phyloP scores from a whole-genome alignment of 108 stramenopile species.

The Skeletonema potamos region DNA sequence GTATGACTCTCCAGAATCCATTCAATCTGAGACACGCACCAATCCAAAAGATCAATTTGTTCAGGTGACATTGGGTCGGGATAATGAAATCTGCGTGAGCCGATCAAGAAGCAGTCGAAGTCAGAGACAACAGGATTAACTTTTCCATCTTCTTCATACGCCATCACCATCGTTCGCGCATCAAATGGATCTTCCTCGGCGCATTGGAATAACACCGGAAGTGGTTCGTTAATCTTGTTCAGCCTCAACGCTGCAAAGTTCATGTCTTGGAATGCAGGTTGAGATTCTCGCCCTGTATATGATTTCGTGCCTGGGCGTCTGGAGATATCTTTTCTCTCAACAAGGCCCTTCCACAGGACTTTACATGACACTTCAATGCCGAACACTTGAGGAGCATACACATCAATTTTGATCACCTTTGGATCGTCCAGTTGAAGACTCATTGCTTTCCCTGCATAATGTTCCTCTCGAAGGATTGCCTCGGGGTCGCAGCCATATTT shows the following conservation, averaged over 20 bases:
- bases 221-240: constrained; percentile 6
- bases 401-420: constrained; percentile 13
- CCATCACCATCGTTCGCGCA: constrained; percentile 47
- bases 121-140: constrained; percentile 59
- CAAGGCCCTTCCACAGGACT: constrained; percentile 49
- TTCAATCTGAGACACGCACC: constrained; percentile 43
- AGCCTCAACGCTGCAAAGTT: constrained; percentile 43
- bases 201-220: constrained; percentile 45
- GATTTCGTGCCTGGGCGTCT: constrained; percentile 20
- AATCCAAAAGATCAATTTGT: constrained; percentile 51
- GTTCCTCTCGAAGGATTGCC: constrained; percentile 5
- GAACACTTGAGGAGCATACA: constrained; percentile 26
- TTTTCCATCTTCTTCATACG: constrained; percentile 55
- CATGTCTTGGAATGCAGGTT: constrained; percentile 61
- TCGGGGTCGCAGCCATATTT: neutral
- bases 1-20: constrained; percentile 35
- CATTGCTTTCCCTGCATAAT: neutral
- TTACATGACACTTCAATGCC: constrained; percentile 42
- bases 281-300: constrained; percentile 46
- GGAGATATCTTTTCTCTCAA: constrained; percentile 35
- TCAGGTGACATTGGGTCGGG: constrained; percentile 39
- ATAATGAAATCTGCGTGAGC: constrained; percentile 39
- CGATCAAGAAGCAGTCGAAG: constrained; percentile 62
- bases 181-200: constrained; percentile 40
- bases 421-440: constrained; percentile 1